A percentile compares a stretch with the other conserved stretches of the same genome.
These are phyloP conservation scores for Colletotrichum sp. DNA, from an alignment of 2,329 filamentous ascomycete genomes.

Conservation along the genomic window DNA sequence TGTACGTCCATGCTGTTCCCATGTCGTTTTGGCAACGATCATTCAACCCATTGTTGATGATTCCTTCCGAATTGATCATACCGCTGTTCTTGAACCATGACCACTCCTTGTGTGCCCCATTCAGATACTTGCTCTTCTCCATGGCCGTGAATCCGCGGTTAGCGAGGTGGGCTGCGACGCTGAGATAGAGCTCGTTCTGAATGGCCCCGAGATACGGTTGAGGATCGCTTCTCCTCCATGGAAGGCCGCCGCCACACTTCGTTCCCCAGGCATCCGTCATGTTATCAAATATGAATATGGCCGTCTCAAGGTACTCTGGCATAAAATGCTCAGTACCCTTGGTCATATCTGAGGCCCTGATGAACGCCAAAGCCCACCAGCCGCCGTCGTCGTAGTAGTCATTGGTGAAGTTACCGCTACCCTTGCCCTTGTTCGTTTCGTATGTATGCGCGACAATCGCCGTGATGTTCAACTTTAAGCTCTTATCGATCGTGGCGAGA, in stretches of 20 bases:
- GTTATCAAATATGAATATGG: neutral
- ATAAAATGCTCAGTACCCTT: neutral
- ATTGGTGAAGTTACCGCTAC: neutral
- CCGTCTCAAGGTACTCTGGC: neutral
- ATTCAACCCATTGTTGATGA: neutral
- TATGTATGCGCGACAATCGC: neutral
- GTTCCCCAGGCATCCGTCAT: neutral
- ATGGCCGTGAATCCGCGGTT: fast-evolving
- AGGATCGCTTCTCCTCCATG: neutral
- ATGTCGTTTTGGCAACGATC: neutral
- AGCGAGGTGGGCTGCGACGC: neutral
- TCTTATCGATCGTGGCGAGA: fast-evolving
- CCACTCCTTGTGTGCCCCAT: neutral
- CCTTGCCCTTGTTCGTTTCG: neutral
- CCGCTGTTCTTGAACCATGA: neutral
- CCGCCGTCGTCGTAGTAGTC: neutral
- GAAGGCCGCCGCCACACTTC: neutral
- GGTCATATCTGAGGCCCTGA: neutral
- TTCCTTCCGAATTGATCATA: neutral
- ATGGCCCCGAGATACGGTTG: neutral
- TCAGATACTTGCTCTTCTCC: neutral
- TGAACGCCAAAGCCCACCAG: neutral
- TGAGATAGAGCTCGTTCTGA: neutral
- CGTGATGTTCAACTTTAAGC: fast-evolving
- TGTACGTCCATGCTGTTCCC: neutral